Evolutionary conservation across 495 filamentous ascomycete species (phyloP), one percentile per base, ranked within the genome.

Genomic region (Penicillium tannophilum): DNA sequence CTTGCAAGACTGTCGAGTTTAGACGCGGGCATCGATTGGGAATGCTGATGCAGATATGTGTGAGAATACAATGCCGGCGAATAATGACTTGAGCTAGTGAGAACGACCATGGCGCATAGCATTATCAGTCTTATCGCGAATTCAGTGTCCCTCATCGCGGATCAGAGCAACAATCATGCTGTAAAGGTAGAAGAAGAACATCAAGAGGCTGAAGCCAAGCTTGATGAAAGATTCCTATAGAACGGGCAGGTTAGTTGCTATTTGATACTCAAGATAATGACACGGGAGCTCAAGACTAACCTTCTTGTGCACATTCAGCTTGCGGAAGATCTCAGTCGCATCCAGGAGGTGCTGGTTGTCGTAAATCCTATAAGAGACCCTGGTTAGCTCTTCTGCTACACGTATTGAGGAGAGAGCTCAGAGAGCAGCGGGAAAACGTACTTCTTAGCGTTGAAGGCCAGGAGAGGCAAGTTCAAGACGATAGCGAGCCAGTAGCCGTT

Each of bases 181-280:
- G 86, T 98, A 99, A 26, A 99, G 87, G 79, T 99, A 99, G 86
- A 97, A 99, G 84, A 99, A 99, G 85, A 99, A 99, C 90, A 99
- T 95, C 78, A 98, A 72, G 41, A 99, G 86, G 75, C 98, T 94
- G 85, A 99, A 98, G 58, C 93, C 95, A 39, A 99, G 90, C 77
- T 99, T 99, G 79, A 95, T 88, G 77, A 99, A 98, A 6, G 93
- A 97, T 86, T 99, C 95, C 93, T 97, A 65, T 26, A 43, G 28
- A 16, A 19, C 11, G 36, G 47, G 56, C 28, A 60, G 49, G 55
- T 66, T 59, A 63, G 64, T 51, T 42, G 10, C 6, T 26, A 41
- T 12, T 41, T 16, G 14, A 19, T 44, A 26, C 44, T 19, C 17
- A 46, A 33, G 28, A 54, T 51, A 28, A 24, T 52, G 60, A 53